phyloP scores from a whole-genome alignment of 2,329 filamentous ascomycete species.

The Tothia fuscella region DNA sequence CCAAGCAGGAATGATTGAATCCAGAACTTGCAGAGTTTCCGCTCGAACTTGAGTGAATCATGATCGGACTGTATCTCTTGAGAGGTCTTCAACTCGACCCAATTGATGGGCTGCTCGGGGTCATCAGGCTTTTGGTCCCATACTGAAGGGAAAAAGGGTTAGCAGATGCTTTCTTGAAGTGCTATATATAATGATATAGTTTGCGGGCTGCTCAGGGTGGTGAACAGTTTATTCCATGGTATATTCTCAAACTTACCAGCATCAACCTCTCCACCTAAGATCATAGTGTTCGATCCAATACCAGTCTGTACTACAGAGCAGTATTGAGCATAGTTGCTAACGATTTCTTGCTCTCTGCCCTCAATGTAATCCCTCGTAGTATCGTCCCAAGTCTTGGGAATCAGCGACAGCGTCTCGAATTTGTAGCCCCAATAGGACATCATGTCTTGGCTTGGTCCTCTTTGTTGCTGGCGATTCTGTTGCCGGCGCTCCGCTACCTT shows the following conservation, averaged over 20 bases:
- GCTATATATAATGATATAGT: neutral
- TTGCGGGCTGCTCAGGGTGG: neutral
- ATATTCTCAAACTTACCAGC: conserved; percentile 42
- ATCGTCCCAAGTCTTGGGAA: conserved; percentile 63
- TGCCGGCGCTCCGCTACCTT: conserved; percentile 51
- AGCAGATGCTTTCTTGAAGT: neutral
- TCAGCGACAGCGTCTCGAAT: conserved; percentile 75
- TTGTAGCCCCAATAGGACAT: conserved; percentile 99
- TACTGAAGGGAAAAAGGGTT: conserved; percentile 32
- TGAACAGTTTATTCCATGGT: neutral
- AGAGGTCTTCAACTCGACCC: conserved; percentile 89
- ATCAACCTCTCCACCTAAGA: conserved; percentile 90
- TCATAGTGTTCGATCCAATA: conserved; percentile 57
- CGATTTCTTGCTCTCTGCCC: conserved; percentile 53
- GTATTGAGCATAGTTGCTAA: conserved; percentile 89
- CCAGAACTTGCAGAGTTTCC: conserved; percentile 93
- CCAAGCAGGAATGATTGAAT: conserved; percentile 90
- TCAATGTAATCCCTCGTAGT: conserved; percentile 69
- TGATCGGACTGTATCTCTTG: conserved; percentile 39
- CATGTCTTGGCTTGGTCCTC: conserved; percentile 55
- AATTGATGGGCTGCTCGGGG: conserved; percentile 64
- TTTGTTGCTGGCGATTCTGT: conserved; percentile 41
- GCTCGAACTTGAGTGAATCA: conserved; percentile 66
- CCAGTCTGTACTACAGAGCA: conserved; percentile 87
- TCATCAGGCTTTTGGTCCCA: conserved; percentile 77